Conservation (phyloP, 2,329 filamentous ascomycete genomes). For the Ambrosiella beaveri region DNA sequence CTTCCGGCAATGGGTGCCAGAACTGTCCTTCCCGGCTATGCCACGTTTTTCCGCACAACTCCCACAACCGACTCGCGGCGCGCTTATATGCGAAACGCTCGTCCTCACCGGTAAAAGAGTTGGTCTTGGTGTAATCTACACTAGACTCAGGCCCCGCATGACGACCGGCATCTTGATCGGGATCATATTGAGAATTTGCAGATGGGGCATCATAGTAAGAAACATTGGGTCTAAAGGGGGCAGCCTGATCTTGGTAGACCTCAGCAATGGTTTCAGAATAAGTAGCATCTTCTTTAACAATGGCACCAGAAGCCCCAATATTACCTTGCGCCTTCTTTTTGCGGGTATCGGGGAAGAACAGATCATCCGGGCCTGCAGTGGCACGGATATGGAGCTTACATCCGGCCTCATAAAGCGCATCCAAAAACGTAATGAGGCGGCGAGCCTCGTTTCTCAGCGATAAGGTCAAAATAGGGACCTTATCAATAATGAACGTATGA, state of each 20-base stretch:
- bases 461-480: slow-evolving; percentile 48
- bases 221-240: slow-evolving; percentile 65
- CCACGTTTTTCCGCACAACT: slow-evolving; percentile 60
- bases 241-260: slow-evolving; percentile 60
- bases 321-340: not conserved
- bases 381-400: slow-evolving; percentile 59
- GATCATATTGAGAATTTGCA: slow-evolving; percentile 31
- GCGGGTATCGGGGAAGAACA: slow-evolving; percentile 55
- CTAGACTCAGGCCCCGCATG: slow-evolving; percentile 23
- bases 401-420: slow-evolving; percentile 66
- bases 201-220: slow-evolving; percentile 41
- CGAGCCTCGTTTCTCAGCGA: slow-evolving; percentile 65
- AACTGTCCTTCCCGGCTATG: slow-evolving; percentile 42
- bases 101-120: slow-evolving; percentile 61
- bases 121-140: slow-evolving; percentile 50
- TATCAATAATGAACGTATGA: slow-evolving; percentile 58
- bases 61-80: slow-evolving; percentile 62
- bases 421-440: slow-evolving; percentile 62
- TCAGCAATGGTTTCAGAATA: slow-evolving; percentile 35
- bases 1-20: slow-evolving; percentile 52
- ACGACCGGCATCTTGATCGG: slow-evolving; percentile 36
- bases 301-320: not conserved
- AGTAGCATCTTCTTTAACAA: slow-evolving; percentile 22
- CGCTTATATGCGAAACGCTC: slow-evolving; percentile 69
- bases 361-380: slow-evolving; percentile 47